Evolutionary conservation across 2,329 filamentous ascomycete species (phyloP), one percentile per base, ranked within the genome.

Genomic region (Grosmannia penicillata): DNA sequence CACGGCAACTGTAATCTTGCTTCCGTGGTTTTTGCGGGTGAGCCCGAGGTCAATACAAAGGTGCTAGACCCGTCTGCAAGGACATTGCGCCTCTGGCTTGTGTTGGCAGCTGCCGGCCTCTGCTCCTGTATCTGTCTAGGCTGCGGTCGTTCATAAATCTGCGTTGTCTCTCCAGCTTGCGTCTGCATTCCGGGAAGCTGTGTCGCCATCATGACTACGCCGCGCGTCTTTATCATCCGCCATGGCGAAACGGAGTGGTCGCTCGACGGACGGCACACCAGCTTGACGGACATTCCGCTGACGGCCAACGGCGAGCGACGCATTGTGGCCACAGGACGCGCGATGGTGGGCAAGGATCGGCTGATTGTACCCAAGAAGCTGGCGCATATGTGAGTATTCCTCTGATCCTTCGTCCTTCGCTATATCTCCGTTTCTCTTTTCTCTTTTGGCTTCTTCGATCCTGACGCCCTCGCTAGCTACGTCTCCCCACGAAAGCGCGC

Each of bases 181-280:
- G n/a, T n/a, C n/a, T n/a, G n/a, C n/a, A n/a, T n/a, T n/a, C n/a
- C n/a, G n/a, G n/a, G n/a, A n/a, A n/a, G n/a, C 30, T 18, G 30
- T 14, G 18, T 31, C 29, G 11, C 30, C 13, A 21, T 14, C 13
- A 60, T 60, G 58, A 34, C 58, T 3, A 75, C 78, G 3, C 82
- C 83, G 2, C 72, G 82, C 38, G 77, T 83, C 54, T 89, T 89
- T 63, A 74, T 91, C 48, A 63, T 86, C 55, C 83, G 87, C 49
- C 87, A 95, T 54, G 89, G 87, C 60, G 85, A 95, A 63, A 96
- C 87, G 4, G 85, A 93, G 64, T 96, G 87, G 87, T 93, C 83
- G 6, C 74, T 93, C 34, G 80, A 80, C 48, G 87, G 85, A 40
- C 71, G 76, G 37, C 84, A 95, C 60, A 96, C 89, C 0, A 82